phyloP scores from a whole-genome alignment of 2,329 filamentous ascomycete genomes.

The Verticillium nonalfalfae region DNA sequence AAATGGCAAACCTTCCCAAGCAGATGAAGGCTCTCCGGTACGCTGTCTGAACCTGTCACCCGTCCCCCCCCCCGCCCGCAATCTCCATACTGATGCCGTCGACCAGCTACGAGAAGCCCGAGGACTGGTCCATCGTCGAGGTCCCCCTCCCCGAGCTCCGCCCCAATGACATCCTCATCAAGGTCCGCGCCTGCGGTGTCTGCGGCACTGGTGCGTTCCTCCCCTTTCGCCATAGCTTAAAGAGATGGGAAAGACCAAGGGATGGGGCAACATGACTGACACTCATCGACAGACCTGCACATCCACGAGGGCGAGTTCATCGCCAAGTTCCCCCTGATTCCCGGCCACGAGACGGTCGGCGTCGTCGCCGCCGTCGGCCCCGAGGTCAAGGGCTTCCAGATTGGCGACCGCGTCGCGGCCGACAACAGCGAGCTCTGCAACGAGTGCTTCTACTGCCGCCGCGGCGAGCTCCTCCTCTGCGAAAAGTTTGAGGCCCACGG shows the following conservation, averaged over 20 bases:
- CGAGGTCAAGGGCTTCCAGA: slow-evolving; percentile 50
- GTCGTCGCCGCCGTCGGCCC: slow-evolving; percentile 53
- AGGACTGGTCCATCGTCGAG: slow-evolving; percentile 53
- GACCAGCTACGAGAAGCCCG: slow-evolving; percentile 53
- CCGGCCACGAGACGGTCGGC: slow-evolving; percentile 63
- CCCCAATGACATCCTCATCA: slow-evolving; percentile 55
- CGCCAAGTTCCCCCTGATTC: slow-evolving; percentile 57
- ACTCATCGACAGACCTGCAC: slow-evolving; percentile 27
- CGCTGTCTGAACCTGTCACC: slow-evolving; percentile 12
- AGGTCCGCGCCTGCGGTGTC: slow-evolving; percentile 62
- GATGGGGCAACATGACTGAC: slow-evolving; percentile 8
- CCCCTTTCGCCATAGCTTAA: not conserved
- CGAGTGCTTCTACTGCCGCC: slow-evolving; percentile 68
- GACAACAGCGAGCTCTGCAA: slow-evolving; percentile 63
- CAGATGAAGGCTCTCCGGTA: slow-evolving; percentile 58
- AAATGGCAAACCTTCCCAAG: slow-evolving; percentile 37
- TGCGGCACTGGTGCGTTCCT: slow-evolving; percentile 46
- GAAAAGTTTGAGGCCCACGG: slow-evolving; percentile 63
- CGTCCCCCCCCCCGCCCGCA: not conserved
- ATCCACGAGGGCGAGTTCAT: slow-evolving; percentile 66
- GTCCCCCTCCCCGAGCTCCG: slow-evolving; percentile 56
- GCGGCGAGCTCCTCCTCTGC: slow-evolving; percentile 61
- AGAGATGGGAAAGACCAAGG: not conserved
- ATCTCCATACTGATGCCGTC: not conserved
- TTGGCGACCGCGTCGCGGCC: slow-evolving; percentile 59